Evolutionary conservation across 2,329 filamentous ascomycete species (phyloP), one percentile per base, ranked within the genome.

Genomic region (Pseudocercospora pini-densiflorae): DNA sequence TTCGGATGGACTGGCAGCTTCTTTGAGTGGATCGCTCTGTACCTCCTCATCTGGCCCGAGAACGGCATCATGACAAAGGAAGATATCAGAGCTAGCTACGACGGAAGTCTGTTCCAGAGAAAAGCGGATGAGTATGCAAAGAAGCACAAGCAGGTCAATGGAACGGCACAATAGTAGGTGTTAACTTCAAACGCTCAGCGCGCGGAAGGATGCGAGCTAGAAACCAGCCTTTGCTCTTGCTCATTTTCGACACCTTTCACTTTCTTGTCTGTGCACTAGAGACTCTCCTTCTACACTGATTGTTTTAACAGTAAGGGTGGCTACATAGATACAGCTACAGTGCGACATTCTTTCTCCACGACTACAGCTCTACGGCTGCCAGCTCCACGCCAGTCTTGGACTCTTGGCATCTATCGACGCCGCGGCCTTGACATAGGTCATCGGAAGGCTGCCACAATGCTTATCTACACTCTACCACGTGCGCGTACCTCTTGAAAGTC

Each of bases 61-160:
- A 85, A 89, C 72, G 86, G 86, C 0, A 78, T 79, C 59, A 81
- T 88, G 77, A 80, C 76, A 72, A 89, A 89, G 76, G 86, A 89
- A 54, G 86, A 89, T 61, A 79, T 86, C 19, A 74, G 84, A n/a
- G 73, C 81, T 7, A 77, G 86, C 5, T 86, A 82, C 69, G 84
- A 86, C 73, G 84, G 85, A 8, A 85, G 83, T 72, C 79, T 86
- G 49, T 86, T 85, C 68, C 82, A 83, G 67, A 77, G 74, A 21
- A 79, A 81, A 64, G 79, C 78, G 5, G 72, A 77, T 58, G 77
- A 78, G 64, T 74, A 73, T 63, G 70, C 71, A 29, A 64, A 54
- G 62, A 75, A 70, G 68, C 68, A 61, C 8, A 57, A 53, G 36
- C 21, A 40, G 36, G 27, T 36, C 10, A 45, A 45, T 16, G 5